Base-by-base conservation (phyloP, 2,329 filamentous ascomycete genomes). In the Esteya vermicola region DNA sequence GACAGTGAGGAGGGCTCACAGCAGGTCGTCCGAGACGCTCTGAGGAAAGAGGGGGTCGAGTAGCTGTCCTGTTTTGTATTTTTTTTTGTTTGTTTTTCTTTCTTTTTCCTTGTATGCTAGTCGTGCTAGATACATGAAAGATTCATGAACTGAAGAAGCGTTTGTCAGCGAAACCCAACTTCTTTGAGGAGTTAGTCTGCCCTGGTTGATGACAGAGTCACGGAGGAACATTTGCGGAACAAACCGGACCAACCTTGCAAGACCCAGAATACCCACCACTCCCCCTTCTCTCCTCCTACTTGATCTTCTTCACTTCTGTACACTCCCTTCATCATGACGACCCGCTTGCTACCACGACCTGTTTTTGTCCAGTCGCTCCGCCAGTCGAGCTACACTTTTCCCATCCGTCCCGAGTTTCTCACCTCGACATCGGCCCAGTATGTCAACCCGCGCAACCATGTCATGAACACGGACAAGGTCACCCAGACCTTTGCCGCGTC, bases 391-490 rank as follows among this genome's bases (percentile, higher is more conserved):
- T 40, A 30, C 30, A 18, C 38, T 13, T 30, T 35, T 9, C 38
- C 38, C 13, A 22, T 40, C 32, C 31, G 38, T 12, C 32, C 38
- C 16, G 38, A 40, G 32, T 40, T 40, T 30, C 38, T 40, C 23
- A 9, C 38, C 5, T 40, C 38, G 32, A 9, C 32, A 14, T 40
- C 38, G 13, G 38, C 32, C 38, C n/a, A 18, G 26, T 12, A 28
- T 14, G 32, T 40, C 25, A 40, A 40, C 19, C 38, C 38, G 19
- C 38, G 32, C 18, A 13, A 14, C 38, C 38, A 40, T 40, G 25
- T 40, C 3, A 30, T 35, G 8, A 40, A 35, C 23, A 40, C 38
- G 12, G 38, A 40, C 25, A 40, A 30, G 4, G 32, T 40, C 25
- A 22, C 20, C 1, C 38, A 40, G 32, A 35, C 31, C 19, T 40